Base-by-base conservation (phyloP, 208 protist species). In the Trypanosoma congolense region DNA sequence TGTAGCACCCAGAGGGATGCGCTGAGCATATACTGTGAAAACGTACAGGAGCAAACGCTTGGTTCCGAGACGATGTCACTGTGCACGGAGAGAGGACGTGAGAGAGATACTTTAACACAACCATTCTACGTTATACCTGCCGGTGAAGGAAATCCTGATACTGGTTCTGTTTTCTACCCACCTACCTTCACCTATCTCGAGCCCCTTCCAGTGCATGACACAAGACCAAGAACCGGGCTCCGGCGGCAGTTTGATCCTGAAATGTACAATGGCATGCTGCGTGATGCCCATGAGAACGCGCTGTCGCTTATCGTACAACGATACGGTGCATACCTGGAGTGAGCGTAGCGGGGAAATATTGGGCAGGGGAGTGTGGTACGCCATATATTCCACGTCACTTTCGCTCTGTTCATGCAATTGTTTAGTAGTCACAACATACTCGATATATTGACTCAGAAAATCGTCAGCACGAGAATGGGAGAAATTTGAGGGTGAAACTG, bases 261-360 rank as follows among this genome's bases (percentile, higher is more conserved):
- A 19, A 22, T n/a, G n/a, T 46, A 46, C n/a, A 19, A 24, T 22
- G 42, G 8, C 6, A 6, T 46, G 12, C 42, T 6, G 10, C 42
- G 0, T 19, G 10, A 19, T 25, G 42, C 42, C 6, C 42, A 46
- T n/a, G 21, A 19, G 6, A n/a, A 46, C 21, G 42, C 42, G 10
- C 21, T 46, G 42, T 46, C 42, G 12, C 21, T 46, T 46, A 24
- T 46, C 21, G 6, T 46, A n/a, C 5, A 46, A 46, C 8, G n/a
- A n/a, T 46, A 46, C 42, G 21, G 42, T n/a, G 21, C 6, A 38
- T 12, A 38, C 33, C 12, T 38, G 33, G 33, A 38, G 33, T 12
- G 33, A 16, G 33, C 0, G 33, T 38, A 6, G 33, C 33, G n/a
- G 42, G n/a, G 10, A 46, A 46, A n/a, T 9, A n/a, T 0, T 22